Conservation (phyloP, 768 basidiomycete species). For the Boletus vinaceobasis region DNA sequence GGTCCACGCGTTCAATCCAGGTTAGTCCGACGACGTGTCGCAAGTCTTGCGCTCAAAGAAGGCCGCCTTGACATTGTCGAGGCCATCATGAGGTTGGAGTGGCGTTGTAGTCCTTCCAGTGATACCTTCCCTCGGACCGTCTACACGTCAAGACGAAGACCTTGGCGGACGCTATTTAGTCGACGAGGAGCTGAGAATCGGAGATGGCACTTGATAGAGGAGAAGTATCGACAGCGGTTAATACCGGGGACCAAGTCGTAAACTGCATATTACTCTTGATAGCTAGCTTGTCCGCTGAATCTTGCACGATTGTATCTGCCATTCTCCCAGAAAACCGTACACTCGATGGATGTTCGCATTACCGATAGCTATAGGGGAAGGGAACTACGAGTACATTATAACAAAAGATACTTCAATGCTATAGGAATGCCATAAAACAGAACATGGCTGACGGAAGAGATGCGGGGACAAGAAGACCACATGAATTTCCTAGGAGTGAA, state of each 20-base stretch:
- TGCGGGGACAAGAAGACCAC: slow-evolving; percentile 15
- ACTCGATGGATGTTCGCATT: slow-evolving; percentile 15
- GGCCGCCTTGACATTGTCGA: slow-evolving; percentile 51
- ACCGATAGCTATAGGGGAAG: slow-evolving; percentile 11
- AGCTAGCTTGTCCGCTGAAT: neutral
- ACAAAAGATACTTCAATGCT: slow-evolving; percentile 14
- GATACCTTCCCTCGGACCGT: slow-evolving; percentile 7
- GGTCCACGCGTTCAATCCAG: slow-evolving; percentile 53
- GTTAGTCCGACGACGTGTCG: slow-evolving; percentile 57
- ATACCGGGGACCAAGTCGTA: neutral
- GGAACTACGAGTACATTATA: slow-evolving; percentile 23
- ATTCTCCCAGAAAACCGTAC: neutral
- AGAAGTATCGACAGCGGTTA: slow-evolving; percentile 19
- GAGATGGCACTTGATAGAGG: slow-evolving; percentile 26
- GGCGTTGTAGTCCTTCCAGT: slow-evolving; percentile 5
- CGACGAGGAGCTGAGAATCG: slow-evolving; percentile 31
- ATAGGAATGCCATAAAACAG: slow-evolving; percentile 4
- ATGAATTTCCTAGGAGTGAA: neutral
- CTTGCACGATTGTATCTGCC: neutral
- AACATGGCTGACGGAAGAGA: neutral
- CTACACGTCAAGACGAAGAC: slow-evolving; percentile 12
- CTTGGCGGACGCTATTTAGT: slow-evolving; percentile 22
- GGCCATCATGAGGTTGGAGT: slow-evolving; percentile 22
- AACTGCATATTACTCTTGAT: neutral
- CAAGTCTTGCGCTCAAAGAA: slow-evolving; percentile 60